Percentiles rank a stretch among this genome's conserved stretches.
phyloP scores from a whole-genome alignment of 768 basidiomycete genomes.

The Polyporus arcularius region DNA sequence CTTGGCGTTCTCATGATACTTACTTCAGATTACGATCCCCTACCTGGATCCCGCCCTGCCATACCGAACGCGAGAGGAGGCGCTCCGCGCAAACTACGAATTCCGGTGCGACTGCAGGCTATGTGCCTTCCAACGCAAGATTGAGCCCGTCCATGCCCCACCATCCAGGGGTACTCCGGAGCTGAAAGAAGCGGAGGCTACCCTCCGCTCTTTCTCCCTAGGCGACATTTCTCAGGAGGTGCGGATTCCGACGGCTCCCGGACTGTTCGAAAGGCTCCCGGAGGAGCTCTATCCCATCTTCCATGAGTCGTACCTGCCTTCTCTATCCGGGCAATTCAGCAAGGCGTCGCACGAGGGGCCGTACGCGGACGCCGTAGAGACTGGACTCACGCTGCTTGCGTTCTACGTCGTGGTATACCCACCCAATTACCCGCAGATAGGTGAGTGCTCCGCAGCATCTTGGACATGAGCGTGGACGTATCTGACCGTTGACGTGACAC shows the following conservation, averaged over 20 bases:
- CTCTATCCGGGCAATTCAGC: constrained; percentile 65
- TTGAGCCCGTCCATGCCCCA: constrained; percentile 41
- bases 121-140: constrained; percentile 46
- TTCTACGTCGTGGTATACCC: constrained; percentile 75
- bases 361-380: constrained; percentile 50
- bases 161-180: constrained; percentile 25
- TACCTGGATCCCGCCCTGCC: constrained; percentile 78
- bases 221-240: constrained; percentile 12
- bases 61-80: constrained; percentile 56
- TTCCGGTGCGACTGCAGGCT: constrained; percentile 66
- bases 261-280: constrained; percentile 42
- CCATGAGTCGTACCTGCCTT: constrained; percentile 58
- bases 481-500: too few relatives aligned
- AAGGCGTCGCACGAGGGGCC: constrained; percentile 67
- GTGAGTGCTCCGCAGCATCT: constrained; percentile 38
- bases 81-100: constrained; percentile 63
- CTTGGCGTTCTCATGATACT: background rate
- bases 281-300: constrained; percentile 43
- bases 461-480: background rate
- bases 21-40: constrained; percentile 63
- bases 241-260: constrained; percentile 4
- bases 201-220: constrained; percentile 43
- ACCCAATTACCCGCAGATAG: constrained; percentile 78
- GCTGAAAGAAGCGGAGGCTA: constrained; percentile 12
- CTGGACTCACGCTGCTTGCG: constrained; percentile 60